Conservation (phyloP, 2,329 filamentous ascomycete genomes). For the Fonsecaea nubica region DNA sequence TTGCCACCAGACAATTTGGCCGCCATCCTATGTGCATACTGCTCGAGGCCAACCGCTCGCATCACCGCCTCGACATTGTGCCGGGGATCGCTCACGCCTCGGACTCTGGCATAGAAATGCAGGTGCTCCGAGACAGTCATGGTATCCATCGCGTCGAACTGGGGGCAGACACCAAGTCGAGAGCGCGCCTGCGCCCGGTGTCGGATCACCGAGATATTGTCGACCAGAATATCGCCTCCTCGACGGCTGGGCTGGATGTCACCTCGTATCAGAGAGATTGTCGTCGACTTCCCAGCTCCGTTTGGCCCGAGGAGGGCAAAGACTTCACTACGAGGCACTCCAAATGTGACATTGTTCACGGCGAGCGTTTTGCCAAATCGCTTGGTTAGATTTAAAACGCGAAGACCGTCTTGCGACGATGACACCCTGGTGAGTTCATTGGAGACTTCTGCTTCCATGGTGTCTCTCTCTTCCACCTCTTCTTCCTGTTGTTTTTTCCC, state of each 20-base stretch:
- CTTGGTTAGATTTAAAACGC: constrained; percentile 82
- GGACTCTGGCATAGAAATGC: constrained; percentile 82
- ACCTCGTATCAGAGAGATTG: constrained; percentile 87
- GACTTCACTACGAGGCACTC: constrained; percentile 78
- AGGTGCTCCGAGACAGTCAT: constrained; percentile 91
- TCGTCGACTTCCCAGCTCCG: constrained; percentile 89
- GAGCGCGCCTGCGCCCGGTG: constrained; percentile 74
- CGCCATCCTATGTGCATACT: constrained; percentile 76
- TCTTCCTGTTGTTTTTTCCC: constrained; percentile 54
- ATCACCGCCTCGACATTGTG: constrained; percentile 81
- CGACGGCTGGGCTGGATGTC: constrained; percentile 75
- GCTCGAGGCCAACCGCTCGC: constrained; percentile 76
- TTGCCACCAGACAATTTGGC: constrained; percentile 85
- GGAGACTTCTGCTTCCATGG: constrained; percentile 65
- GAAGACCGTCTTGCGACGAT: constrained; percentile 69
- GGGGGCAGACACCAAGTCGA: constrained; percentile 89
- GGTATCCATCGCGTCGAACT: constrained; percentile 84
- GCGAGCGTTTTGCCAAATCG: constrained; percentile 76
- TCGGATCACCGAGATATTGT: constrained; percentile 75
- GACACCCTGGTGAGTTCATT: constrained; percentile 70
- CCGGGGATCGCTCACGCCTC: constrained; percentile 76
- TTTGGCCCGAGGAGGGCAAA: constrained; percentile 91
- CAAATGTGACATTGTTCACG: constrained; percentile 88
- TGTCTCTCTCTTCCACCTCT: constrained; percentile 47
- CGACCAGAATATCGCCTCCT: constrained; percentile 81